Base-by-base conservation (phyloP, 768 basidiomycete genomes). In the Termitomyces titanicus region DNA sequence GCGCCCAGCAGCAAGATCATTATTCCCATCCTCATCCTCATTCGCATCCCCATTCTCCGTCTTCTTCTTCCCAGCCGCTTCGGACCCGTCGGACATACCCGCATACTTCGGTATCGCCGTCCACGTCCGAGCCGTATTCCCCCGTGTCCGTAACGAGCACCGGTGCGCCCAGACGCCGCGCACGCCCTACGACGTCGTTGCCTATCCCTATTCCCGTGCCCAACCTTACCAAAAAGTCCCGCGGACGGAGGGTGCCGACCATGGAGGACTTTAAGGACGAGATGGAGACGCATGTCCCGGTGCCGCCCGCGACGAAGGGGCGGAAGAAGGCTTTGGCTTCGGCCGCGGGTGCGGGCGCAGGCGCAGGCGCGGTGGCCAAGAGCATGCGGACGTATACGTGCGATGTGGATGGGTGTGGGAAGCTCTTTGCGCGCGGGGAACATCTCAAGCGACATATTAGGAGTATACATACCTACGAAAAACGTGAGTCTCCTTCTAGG, bases 391-490 rank as follows among this genome's bases (percentile, higher is more conserved):
- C 79, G 27, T 87, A 84, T 67, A 74, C 81, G 56, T 93, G 91
- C 67, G 74, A 76, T 18, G 88, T 88, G 0, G 73, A 80, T 0
- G 88, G 81, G 1, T 94, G 92, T 61, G 83, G 83, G 17, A 92
- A 92, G 72, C 84, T 85, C 54, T 94, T 94, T 63, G 82, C 82
- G 35, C 76, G 92, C 2, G 81, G 85, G 1, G 89, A 92, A 61
- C 92, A 94, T 68, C 72, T 94, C 54, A 91, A 92, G 71, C 73
- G 92, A 25, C 92, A 93, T 71, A 79, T 92, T 18, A 70, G 86
- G 55, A 85, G 84, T 51, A 86, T 94, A 47, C 91, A 94, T 68
- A 92, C 91, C 2, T 75, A 89, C 61, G 89, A 92, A 63, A 91
- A 88, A 76, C 88, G 91, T 92, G 61, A 70, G 89, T 77, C 7